phyloP scores from a whole-genome alignment of 805 yeast genomes.

The Cephaloascus fragrans region DNA sequence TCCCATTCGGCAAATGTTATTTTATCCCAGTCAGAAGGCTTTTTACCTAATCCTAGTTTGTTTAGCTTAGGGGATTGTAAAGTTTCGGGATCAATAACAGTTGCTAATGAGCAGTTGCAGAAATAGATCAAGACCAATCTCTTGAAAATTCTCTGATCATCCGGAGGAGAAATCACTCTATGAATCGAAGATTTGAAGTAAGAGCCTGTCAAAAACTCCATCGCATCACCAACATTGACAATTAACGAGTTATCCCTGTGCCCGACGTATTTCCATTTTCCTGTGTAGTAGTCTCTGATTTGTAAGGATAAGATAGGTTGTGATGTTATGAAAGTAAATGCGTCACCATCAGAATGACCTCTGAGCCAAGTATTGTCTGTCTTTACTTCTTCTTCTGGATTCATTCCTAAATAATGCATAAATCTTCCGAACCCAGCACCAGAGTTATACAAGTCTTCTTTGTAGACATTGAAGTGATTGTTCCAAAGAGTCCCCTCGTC shows the following conservation, averaged over 20 bases:
- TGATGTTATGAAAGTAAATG: constrained; percentile 21
- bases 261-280: constrained; percentile 23
- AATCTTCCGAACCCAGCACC: constrained; percentile 31
- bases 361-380: constrained; percentile 21
- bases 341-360: constrained; percentile 26
- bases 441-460: constrained; percentile 17
- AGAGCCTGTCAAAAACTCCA: constrained; percentile 24
- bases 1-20: constrained; percentile 9
- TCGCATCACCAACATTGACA: constrained; percentile 24
- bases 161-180: constrained; percentile 24
- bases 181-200: constrained; percentile 23
- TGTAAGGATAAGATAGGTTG: constrained; percentile 26
- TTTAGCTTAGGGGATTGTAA: constrained; percentile 15
- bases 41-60: constrained; percentile 8
- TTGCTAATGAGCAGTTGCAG: constrained; percentile 12
- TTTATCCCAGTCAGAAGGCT: constrained; percentile 6
- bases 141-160: constrained; percentile 16
- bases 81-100: constrained; percentile 15
- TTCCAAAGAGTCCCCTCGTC: constrained; percentile 35
- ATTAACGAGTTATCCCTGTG: constrained; percentile 21
- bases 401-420: constrained; percentile 25
- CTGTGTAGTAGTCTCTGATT: constrained; percentile 17
- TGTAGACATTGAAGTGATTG: constrained; percentile 20
- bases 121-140: constrained; percentile 17
- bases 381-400: constrained; percentile 17